Percentiles rank a stretch among this genome's conserved stretches.
Evolutionary conservation across 83 land plant species (phyloP).

Genomic region (Larix sibirica): DNA sequence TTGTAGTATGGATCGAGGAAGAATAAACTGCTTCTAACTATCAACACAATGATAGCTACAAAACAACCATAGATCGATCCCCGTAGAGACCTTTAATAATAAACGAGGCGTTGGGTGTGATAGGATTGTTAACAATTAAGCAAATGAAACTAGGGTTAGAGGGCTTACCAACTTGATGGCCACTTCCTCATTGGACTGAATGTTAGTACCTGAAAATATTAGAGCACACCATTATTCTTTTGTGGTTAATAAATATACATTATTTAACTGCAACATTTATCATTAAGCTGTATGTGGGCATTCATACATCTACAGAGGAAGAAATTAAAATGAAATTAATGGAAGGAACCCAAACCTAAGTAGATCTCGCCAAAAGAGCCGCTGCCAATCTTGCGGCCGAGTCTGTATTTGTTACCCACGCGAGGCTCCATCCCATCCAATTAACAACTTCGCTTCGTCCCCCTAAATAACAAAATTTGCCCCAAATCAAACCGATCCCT

Average conservation of each 20-base stretch:
- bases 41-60: too few species aligned
- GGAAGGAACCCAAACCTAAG: conserved; percentile 32
- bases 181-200: conserved; percentile 37
- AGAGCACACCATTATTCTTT: too few species aligned
- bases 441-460: background rate
- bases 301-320: background rate
- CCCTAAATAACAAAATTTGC: background rate
- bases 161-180: conserved; percentile 29
- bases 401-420: conserved; percentile 45
- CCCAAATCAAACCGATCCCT: too few species aligned
- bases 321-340: conserved; percentile 5
- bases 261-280: too few species aligned
- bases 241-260: too few species aligned
- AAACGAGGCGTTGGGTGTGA: too few species aligned
- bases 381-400: conserved; percentile 59
- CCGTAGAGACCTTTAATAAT: too few species aligned
- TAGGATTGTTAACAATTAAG: too few species aligned
- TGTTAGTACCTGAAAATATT: conserved; percentile 25
- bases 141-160: background rate
- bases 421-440: conserved; percentile 46
- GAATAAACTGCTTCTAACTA: too few species aligned
- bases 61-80: too few species aligned
- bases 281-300: too few species aligned
- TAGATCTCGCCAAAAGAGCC: conserved; percentile 65
- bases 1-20: too few species aligned